Percentiles rank a stretch among this genome's conserved stretches.
Evolutionary conservation across 257 asterid species (phyloP).

Genomic region (Forsythia suspensa): DNA sequence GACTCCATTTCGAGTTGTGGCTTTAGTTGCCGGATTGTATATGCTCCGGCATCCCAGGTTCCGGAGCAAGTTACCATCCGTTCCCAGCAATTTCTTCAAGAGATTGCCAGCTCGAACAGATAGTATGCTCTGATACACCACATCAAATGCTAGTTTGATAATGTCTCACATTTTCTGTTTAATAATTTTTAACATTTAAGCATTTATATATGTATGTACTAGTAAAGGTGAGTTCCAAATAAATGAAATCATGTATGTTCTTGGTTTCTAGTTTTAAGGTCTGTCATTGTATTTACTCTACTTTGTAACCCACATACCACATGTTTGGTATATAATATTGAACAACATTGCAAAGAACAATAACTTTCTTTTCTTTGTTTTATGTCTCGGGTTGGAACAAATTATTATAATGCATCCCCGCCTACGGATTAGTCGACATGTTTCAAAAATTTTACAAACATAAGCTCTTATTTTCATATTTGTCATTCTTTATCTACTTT

Average conservation of each 20-base stretch:
- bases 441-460: too few species aligned
- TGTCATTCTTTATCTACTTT: too few species aligned
- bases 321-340: background rate
- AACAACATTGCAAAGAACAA: background rate
- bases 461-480: too few species aligned
- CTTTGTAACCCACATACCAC: background rate
- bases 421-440: too few species aligned
- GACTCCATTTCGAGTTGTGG: conserved; percentile 53
- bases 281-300: background rate
- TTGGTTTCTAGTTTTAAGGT: background rate
- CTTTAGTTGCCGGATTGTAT: conserved; percentile 51
- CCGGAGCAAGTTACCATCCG: conserved; percentile 64
- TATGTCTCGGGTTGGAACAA: too few species aligned
- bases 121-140: conserved; percentile 53
- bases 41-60: conserved; percentile 72
- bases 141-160: background rate
- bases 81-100: conserved; percentile 72
- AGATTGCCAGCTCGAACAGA: conserved; percentile 66
- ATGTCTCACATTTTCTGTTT: background rate
- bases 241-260: background rate
- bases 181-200: background rate
- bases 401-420: too few species aligned
- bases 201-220: too few species aligned
- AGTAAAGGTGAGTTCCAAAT: background rate
- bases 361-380: too few species aligned